Evolutionary conservation across 306 rosid species (phyloP), one percentile per base, ranked within the genome.

Genomic region (Begonia peltatifolia): DNA sequence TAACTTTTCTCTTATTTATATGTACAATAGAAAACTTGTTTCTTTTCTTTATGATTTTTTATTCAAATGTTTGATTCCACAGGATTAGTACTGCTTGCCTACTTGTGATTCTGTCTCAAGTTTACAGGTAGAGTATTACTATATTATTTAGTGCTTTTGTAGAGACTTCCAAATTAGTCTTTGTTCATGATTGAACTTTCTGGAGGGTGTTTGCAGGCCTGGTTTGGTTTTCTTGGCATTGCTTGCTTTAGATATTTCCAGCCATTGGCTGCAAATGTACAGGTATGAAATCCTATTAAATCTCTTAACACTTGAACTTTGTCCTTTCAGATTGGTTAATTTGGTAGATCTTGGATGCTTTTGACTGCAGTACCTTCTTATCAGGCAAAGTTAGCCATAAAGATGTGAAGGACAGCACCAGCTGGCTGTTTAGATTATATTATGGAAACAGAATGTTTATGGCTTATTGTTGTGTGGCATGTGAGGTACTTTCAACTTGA

Each of bases 201-300:
- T 56, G 66, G 66, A 69, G 23, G 30, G 59, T 62, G 47, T 70
- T 64, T 83, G 68, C 70, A 86, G 96, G 87, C 96, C 96, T 44
- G 48, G 48, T 44, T 44, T 44, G 48, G 48, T 44, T 44, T 44
- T 44, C 48, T 44, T 86, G 73, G 83, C 88, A 68, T 67, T 90
- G 74, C 94, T 90, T 46, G 93, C 99, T 61, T 74, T 90, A 62
- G 99, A 90, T 70, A 86, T 90, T 76, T 79, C 69, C 18, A 90
- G 99, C 88, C 99, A 90, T 79, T 90, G 99, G 99, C 65, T 90
- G 56, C 99, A 90, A 76, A 86, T 86, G 99, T 86, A 86, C 86
- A 90, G 99, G 99, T 90, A 59, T 36, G 14, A 25, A 55, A 43
- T 25, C 15, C 41, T 30, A 30, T 30, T 30, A 30, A 30, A 30